Conservation (phyloP, 208 protist genomes). For the Trypanosomatidae sp. region DNA sequence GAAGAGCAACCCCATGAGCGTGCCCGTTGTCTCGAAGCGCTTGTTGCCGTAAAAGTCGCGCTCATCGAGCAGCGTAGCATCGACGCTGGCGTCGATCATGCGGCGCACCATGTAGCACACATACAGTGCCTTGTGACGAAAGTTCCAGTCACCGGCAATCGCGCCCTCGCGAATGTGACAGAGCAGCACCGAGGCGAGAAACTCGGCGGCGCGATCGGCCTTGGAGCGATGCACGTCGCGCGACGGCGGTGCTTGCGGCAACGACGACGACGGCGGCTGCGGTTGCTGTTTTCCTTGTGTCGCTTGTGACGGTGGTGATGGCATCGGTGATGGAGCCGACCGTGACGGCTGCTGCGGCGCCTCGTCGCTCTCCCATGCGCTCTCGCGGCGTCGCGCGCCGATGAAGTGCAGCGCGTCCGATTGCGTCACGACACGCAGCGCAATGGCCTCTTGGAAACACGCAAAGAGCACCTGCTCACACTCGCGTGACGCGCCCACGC, state of each 20-base stretch:
- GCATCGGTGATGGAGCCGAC: too few species aligned
- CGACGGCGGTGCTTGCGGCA: not conserved
- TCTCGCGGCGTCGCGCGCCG: conserved; percentile 86
- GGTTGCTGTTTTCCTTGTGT: not conserved
- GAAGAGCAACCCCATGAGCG: conserved; percentile 98
- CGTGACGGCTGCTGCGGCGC: conserved; percentile 35
- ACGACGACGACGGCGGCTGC: too few species aligned
- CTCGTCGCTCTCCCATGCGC: conserved; percentile 44
- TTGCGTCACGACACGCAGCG: conserved; percentile 74
- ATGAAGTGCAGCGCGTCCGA: conserved; percentile 96
- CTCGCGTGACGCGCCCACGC: conserved; percentile 88
- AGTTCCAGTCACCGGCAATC: conserved; percentile 92
- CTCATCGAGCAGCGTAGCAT: conserved; percentile 91
- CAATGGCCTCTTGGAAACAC: conserved; percentile 92
- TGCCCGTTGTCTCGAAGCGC: conserved; percentile 95
- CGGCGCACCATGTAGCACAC: conserved; percentile 96
- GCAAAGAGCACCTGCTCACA: conserved; percentile 90
- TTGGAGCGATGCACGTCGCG: conserved; percentile 59
- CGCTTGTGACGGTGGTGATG: conserved; percentile 1
- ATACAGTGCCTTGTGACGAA: conserved; percentile 95
- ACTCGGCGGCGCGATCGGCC: conserved; percentile 91
- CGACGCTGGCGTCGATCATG: conserved; percentile 91
- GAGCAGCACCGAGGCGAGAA: conserved; percentile 89
- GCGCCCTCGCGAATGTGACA: conserved; percentile 90
- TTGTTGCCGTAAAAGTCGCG: conserved; percentile 99